These are phyloP conservation scores for Ambrosia trifida DNA, from an alignment of 129 eudicot species.

Conservation along the genomic window DNA sequence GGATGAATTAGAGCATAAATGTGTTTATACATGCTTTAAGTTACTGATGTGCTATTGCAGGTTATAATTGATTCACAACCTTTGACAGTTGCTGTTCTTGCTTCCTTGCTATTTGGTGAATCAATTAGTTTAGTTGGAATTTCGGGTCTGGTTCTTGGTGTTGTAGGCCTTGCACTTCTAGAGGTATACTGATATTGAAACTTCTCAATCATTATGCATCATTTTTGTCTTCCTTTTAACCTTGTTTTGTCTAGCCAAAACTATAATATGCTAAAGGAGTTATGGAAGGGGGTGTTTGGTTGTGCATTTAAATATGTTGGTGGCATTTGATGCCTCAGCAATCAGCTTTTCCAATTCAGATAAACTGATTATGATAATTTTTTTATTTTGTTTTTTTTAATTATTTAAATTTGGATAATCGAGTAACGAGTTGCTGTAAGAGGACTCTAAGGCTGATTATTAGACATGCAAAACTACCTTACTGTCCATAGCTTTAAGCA, in stretches of 20 bases:
- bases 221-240: background rate
- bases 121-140: conserved; percentile 80
- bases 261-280: background rate
- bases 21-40: conserved; percentile 7
- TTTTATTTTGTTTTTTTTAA: background rate
- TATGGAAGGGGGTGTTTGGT: background rate
- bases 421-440: conserved; percentile 4
- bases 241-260: background rate
- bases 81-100: conserved; percentile 87
- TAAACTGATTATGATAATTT: background rate
- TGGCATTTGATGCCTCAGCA: background rate
- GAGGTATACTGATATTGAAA: conserved; percentile 60
- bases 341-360: background rate
- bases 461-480: conserved; percentile 4
- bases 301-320: conserved; percentile 1
- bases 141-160: conserved; percentile 89
- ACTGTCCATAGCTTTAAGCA: conserved; percentile 6
- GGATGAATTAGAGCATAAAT: conserved; percentile 10
- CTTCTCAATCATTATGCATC: conserved; percentile 13
- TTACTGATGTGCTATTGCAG: conserved; percentile 47
- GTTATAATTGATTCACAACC: conserved; percentile 99
- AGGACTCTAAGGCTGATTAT: background rate
- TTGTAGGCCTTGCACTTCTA: conserved; percentile 89
- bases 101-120: conserved; percentile 84
- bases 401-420: background rate